These are phyloP conservation scores for Termitomyces eurrhizus DNA, from an alignment of 768 basidiomycete genomes.

Conservation along the genomic window DNA sequence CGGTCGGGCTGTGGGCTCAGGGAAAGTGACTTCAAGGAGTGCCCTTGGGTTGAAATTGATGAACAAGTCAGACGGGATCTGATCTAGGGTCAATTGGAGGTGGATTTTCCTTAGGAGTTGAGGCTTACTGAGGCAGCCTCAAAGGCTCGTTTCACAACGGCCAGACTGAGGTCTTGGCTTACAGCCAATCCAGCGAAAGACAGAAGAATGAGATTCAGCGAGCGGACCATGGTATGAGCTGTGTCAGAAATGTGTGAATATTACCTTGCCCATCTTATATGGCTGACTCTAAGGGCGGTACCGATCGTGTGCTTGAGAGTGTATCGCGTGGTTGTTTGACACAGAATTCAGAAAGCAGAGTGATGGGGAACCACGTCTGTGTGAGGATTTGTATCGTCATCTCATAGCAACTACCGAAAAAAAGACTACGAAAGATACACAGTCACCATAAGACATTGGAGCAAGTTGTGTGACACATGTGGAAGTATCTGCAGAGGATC, in stretches of 20 bases:
- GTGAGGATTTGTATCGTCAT: background rate
- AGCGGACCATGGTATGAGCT: conserved; percentile 7
- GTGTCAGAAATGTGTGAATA: background rate
- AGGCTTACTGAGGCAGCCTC: conserved; percentile 21
- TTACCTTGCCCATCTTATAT: background rate
- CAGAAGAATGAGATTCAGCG: conserved; percentile 9
- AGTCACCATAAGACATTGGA: background rate
- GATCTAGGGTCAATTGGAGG: background rate
- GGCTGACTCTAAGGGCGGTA: background rate
- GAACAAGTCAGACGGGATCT: conserved; percentile 25
- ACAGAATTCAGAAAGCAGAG: too few relatives aligned
- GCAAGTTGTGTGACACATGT: background rate
- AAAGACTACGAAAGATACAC: too few relatives aligned
- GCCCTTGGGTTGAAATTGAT: too few relatives aligned
- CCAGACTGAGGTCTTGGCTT: conserved; percentile 22
- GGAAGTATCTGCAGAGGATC: background rate
- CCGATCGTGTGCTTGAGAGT: background rate
- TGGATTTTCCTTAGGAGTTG: background rate
- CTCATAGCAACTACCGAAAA: background rate
- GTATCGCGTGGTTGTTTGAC: background rate
- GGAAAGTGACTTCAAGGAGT: too few relatives aligned
- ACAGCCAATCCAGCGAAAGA: conserved; percentile 12
- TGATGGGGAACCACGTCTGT: background rate
- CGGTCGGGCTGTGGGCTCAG: too few relatives aligned
- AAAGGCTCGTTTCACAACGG: conserved; percentile 21